Evolutionary conservation across 2,329 filamentous ascomycete species (phyloP).

Genomic region (Colletotrichum sp.): DNA sequence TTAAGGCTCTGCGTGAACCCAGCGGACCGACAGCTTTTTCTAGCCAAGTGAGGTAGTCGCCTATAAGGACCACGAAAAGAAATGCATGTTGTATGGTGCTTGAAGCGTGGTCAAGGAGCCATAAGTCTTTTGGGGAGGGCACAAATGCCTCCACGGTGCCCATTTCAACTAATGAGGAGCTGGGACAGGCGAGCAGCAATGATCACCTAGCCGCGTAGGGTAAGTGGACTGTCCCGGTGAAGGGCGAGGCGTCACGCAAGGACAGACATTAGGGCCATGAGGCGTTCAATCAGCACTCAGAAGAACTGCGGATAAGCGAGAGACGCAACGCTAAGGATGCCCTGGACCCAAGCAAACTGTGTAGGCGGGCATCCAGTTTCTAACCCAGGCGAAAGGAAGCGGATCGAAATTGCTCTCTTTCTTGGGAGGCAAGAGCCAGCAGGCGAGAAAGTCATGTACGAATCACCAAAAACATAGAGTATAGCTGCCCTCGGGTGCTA

Average conservation of each 20-base stretch:
- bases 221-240: neutral
- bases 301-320: neutral
- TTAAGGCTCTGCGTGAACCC: neutral
- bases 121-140: neutral
- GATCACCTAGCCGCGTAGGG: neutral
- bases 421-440: neutral
- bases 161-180: neutral
- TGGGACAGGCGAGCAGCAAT: constrained; percentile 1
- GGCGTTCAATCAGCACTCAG: neutral
- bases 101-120: constrained; percentile 30
- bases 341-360: neutral
- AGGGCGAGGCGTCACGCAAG: constrained; percentile 6
- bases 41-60: neutral
- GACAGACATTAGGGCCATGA: neutral
- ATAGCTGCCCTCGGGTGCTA: neutral
- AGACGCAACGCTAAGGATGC: neutral
- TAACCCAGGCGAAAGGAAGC: neutral
- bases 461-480: neutral
- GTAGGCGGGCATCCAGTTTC: neutral
- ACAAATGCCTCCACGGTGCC: neutral
- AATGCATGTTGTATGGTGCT: constrained; percentile 12
- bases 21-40: neutral
- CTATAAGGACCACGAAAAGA: neutral
- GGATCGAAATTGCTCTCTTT: neutral
- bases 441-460: neutral